phyloP scores from a whole-genome alignment of 2,329 filamentous ascomycete genomes.

The Colletotrichum phormii region DNA sequence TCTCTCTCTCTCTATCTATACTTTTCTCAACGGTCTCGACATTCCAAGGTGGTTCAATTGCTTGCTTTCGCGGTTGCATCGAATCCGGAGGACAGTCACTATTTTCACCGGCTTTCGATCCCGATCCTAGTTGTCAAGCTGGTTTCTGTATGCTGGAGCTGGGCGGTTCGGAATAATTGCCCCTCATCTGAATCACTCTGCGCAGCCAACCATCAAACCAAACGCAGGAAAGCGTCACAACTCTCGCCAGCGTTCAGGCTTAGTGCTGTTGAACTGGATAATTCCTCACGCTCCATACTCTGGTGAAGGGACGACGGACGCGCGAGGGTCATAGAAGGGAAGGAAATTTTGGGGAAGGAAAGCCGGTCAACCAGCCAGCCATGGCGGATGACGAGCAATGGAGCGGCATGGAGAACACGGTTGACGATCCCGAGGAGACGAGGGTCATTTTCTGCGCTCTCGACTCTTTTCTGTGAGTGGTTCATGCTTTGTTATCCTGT shows the following conservation, averaged over 20 bases:
- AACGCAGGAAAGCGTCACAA: background rate
- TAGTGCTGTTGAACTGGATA: background rate
- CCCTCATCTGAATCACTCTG: conserved; percentile 6
- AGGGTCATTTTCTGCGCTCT: conserved; percentile 83
- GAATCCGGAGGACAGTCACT: too few species aligned
- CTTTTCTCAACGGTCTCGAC: background rate
- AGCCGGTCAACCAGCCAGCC: background rate
- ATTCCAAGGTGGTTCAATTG: background rate
- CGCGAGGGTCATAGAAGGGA: background rate
- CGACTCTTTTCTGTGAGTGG: conserved; percentile 87
- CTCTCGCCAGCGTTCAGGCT: too few species aligned
- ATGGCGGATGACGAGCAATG: conserved; percentile 59
- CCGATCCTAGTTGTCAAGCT: background rate
- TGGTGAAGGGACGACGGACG: background rate
- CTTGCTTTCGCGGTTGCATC: too few species aligned
- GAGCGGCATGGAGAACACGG: conserved; percentile 72
- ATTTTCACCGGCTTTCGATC: background rate
- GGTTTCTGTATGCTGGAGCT: background rate
- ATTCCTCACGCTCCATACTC: background rate
- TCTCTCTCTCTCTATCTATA: background rate
- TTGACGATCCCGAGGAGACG: conserved; percentile 83
- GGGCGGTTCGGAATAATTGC: background rate
- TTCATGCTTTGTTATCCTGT: conserved; percentile 10
- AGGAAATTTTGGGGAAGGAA: background rate
- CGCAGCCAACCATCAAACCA: background rate